Evolutionary conservation across 2,329 filamentous ascomycete species (phyloP), one percentile per base, ranked within the genome.

Genomic region (Stemphylium vesicarium): DNA sequence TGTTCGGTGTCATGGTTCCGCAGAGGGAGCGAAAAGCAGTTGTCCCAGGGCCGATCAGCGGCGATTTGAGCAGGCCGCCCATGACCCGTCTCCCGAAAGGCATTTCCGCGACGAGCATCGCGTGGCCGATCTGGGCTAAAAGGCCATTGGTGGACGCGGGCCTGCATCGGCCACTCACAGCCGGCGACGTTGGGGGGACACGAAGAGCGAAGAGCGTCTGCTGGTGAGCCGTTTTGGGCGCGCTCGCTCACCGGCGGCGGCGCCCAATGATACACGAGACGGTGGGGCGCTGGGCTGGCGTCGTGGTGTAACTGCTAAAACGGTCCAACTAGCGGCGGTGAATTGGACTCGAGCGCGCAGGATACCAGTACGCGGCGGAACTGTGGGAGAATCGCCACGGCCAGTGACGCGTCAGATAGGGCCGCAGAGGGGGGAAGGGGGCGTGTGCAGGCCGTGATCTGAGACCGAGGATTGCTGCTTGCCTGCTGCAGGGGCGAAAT

Each of bases 271-370:
- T 35, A 12, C 10, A 41, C 31, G 31, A 40, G 53, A 31, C 33
- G 51, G 69, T 64, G 65, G 70, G 63, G 43, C 61, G 62, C 57
- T 55, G 48, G 59, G 57, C 48, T 40, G 56, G 54, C 18, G 31
- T 31, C 11, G 44, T 65, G 66, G 64, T 71, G 69, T 66, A 65
- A 69, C 64, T 65, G 67, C 62, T 62, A 65, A 55, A 74, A 73
- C 71, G 71, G 70, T 68, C 62, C 26, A 63, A 65, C 70, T 72
- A 73, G 66, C 60, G 60, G 62, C 60, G 44, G 62, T 59, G 58
- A 57, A 48, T 40, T 44, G 56, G 63, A 67, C 59, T 70, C 61
- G 69, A 69, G 46, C 35, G 54, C 22, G 22, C 44, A 42, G 57
- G 36, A 50, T 40, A 53, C 38, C 56, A 55, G 54, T 42, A 38